phyloP scores from a whole-genome alignment of 108 stramenopile genomes.

The Seminavis robusta region DNA sequence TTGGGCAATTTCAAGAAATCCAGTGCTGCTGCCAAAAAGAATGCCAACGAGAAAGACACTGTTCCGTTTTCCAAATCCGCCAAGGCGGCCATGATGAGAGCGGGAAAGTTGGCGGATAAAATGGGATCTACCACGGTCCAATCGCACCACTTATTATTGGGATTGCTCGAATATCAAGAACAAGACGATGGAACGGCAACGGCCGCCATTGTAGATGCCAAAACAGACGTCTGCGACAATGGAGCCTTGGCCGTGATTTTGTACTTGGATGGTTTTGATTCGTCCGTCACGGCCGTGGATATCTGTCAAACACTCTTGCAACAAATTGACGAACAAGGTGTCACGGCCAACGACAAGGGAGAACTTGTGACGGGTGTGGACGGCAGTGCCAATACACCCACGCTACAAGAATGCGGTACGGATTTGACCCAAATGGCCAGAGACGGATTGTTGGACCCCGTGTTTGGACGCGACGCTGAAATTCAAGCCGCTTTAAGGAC shows the following conservation, averaged over 20 bases:
- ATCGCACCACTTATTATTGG: conserved; percentile 59
- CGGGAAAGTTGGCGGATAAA: conserved; percentile 36
- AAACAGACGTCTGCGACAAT: conserved; percentile 18
- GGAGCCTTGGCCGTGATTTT: conserved; percentile 59
- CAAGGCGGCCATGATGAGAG: conserved; percentile 30
- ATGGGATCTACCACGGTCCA: conserved; percentile 39
- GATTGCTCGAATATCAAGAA: conserved; percentile 42
- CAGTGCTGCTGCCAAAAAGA: conserved; percentile 24
- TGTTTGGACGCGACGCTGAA: conserved; percentile 79
- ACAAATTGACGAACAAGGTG: conserved; percentile 40
- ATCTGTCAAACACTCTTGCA: conserved; percentile 62
- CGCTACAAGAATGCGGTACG: conserved; percentile 57
- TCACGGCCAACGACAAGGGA: conserved; percentile 18
- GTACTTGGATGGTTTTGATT: conserved; percentile 53
- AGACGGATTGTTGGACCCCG: conserved; percentile 63
- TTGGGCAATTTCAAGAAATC: neutral
- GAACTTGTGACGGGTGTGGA: conserved; percentile 47
- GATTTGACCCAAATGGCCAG: conserved; percentile 68
- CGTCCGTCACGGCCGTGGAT: conserved; percentile 43
- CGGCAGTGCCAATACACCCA: conserved; percentile 37
- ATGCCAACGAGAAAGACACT: conserved; percentile 33
- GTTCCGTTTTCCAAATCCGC: conserved; percentile 44
- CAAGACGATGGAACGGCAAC: conserved; percentile 10
- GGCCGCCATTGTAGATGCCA: conserved; percentile 22
- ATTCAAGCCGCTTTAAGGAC: conserved; percentile 59